Evolutionary conservation across 108 stramenopile species (phyloP).

Genomic region (Skeletonema potamos): DNA sequence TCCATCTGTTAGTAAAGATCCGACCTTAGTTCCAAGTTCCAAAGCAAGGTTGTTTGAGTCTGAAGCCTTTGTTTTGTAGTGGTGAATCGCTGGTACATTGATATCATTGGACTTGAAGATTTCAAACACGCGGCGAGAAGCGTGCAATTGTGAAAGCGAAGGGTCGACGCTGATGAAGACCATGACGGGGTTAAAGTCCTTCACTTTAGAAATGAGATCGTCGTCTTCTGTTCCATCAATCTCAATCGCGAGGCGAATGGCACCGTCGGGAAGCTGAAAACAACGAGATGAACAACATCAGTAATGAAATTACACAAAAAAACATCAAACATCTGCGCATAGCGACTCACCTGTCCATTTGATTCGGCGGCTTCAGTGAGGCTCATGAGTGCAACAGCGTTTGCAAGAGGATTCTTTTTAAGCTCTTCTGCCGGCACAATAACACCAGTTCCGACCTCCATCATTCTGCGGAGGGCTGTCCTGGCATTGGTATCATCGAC

Average conservation of each 20-base stretch:
- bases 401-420: constrained; percentile 86
- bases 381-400: constrained; percentile 87
- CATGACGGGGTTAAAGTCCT: constrained; percentile 75
- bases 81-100: constrained; percentile 84
- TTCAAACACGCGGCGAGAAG: constrained; percentile 90
- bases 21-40: constrained; percentile 81
- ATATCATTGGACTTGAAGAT: constrained; percentile 81
- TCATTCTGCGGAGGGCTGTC: constrained; percentile 84
- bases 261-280: constrained; percentile 75
- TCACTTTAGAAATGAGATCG: constrained; percentile 69
- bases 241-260: constrained; percentile 84
- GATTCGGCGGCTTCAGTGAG: constrained; percentile 76
- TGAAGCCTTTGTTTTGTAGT: constrained; percentile 63
- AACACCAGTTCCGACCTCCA: constrained; percentile 90
- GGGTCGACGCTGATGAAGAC: constrained; percentile 66
- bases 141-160: constrained; percentile 83
- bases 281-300: background rate
- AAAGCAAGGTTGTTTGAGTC: constrained; percentile 88
- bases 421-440: constrained; percentile 88
- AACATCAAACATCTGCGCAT: background rate
- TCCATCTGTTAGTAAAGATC: constrained; percentile 88
- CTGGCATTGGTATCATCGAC: constrained; percentile 72
- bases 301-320: background rate
- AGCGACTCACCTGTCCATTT: constrained; percentile 68
- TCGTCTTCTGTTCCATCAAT: constrained; percentile 83